Base-by-base conservation (phyloP, 139 green algal genomes). In the Gonium pectorale region DNA sequence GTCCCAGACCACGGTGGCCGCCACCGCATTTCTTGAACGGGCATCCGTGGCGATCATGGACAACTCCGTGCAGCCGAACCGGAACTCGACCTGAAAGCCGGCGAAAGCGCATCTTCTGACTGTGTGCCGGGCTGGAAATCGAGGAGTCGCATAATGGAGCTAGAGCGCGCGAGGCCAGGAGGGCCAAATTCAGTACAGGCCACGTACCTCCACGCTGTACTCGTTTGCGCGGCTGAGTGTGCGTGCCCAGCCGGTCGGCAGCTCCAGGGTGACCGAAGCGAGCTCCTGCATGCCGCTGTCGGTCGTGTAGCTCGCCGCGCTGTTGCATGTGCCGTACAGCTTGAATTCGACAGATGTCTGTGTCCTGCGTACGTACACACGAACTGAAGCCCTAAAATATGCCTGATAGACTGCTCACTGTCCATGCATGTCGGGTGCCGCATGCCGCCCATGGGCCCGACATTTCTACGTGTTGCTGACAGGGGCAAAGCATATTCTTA, bases 61-160 rank as follows among this genome's bases (percentile, higher is more conserved):
- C 37, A 80, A 22, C 72, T 80, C 72, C 35, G 72, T 68, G 49
- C 22, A 51, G 37, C 72, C 72, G 35, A 80, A 80, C 4, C 72
- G 72, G 35, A 80, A 40, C 72, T 80, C 72, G 17, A 37, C 72
- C 72, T 80, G 72, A 13, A 80, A 9, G 69, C 56, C n/a, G n/a
- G n/a, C n/a, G n/a, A n/a, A n/a, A n/a, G n/a, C n/a, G n/a, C n/a
- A n/a, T n/a, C n/a, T n/a, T n/a, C n/a, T n/a, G n/a, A n/a, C n/a
- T n/a, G n/a, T n/a, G n/a, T n/a, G n/a, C n/a, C n/a, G n/a, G n/a
- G n/a, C n/a, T n/a, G n/a, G n/a, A n/a, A n/a, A n/a, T n/a, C n/a
- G n/a, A n/a, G n/a, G n/a, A n/a, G n/a, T n/a, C n/a, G n/a, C n/a
- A n/a, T n/a, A n/a, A n/a, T n/a, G n/a, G n/a, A n/a, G n/a, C n/a